Percentiles rank a stretch among this genome's conserved stretches.
phyloP scores from a whole-genome alignment of 768 basidiomycete genomes.

The Naematelia encephala region DNA sequence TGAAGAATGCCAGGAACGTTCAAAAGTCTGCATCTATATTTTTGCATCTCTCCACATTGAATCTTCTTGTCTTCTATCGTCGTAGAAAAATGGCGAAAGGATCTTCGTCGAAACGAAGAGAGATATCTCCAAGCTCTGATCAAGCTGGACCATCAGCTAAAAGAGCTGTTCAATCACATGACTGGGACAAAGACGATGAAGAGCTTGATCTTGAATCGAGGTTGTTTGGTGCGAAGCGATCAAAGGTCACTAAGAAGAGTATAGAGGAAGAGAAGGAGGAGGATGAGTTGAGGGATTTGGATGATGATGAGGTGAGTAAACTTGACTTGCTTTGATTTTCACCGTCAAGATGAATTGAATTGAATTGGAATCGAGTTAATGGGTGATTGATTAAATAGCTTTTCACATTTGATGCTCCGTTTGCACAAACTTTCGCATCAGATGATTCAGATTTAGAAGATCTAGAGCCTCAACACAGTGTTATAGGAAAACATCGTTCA shows the following conservation, averaged over 20 bases:
- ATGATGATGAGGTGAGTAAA: constrained; percentile 13
- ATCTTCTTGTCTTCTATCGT: no score
- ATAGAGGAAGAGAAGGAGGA: constrained; percentile 13
- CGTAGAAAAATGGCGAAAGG: neutral
- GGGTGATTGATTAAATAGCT: constrained; percentile 20
- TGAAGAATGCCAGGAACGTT: no score
- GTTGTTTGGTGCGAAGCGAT: constrained; percentile 42
- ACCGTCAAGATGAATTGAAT: no score
- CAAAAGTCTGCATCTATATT: no score
- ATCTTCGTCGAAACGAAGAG: neutral
- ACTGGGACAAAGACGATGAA: constrained; percentile 46
- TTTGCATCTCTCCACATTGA: no score
- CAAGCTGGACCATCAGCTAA: neutral
- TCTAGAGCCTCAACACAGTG: constrained; percentile 51
- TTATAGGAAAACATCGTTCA: constrained; percentile 55
- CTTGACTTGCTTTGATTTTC: no score
- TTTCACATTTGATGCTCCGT: constrained; percentile 44
- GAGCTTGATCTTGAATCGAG: constrained; percentile 46
- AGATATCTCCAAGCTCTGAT: neutral
- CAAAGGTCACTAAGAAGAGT: constrained; percentile 9
- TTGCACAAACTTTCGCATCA: constrained; percentile 54
- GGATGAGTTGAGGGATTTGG: constrained; percentile 19
- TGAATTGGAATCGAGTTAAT: neutral
- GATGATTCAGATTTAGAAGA: constrained; percentile 56
- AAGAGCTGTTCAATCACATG: neutral